Evolutionary conservation across 2,329 filamentous ascomycete genomes (phyloP).

Genomic region (Geosmithia morbida): DNA sequence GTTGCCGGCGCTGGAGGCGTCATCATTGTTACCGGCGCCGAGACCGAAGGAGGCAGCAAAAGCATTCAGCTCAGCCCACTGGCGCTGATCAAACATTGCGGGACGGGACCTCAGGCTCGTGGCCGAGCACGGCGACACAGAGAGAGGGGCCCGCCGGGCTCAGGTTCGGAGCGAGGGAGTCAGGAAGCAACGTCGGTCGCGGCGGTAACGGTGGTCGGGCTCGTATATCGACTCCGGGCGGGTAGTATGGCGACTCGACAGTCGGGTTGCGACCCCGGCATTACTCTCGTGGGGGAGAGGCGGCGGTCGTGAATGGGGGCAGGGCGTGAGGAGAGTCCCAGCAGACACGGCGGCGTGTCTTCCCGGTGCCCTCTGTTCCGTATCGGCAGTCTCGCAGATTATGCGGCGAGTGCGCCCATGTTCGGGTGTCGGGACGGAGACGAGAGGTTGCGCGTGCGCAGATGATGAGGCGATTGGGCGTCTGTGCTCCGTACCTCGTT

Average conservation of each 20-base stretch:
- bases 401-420: background rate
- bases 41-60: constrained; percentile 2
- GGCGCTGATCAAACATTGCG: constrained; percentile 4
- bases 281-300: no score
- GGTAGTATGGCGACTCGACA: no score
- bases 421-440: background rate
- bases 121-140: constrained; percentile 1
- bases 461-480: background rate
- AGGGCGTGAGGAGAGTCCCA: no score
- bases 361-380: no score
- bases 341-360: no score
- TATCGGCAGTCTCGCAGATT: background rate
- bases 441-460: no score
- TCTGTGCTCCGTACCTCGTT: background rate
- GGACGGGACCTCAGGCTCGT: background rate
- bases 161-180: background rate
- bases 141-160: constrained; percentile 1
- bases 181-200: background rate
- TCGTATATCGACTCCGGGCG: no score
- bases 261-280: no score
- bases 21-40: background rate
- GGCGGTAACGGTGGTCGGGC: background rate
- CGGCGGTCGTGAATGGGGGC: no score
- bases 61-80: constrained; percentile 3
- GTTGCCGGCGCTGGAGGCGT: background rate